Percentiles rank a stretch among this genome's conserved stretches.
These are phyloP conservation scores for Diaporthe capsici DNA, from an alignment of 2,329 filamentous ascomycete genomes.

Conservation along the genomic window DNA sequence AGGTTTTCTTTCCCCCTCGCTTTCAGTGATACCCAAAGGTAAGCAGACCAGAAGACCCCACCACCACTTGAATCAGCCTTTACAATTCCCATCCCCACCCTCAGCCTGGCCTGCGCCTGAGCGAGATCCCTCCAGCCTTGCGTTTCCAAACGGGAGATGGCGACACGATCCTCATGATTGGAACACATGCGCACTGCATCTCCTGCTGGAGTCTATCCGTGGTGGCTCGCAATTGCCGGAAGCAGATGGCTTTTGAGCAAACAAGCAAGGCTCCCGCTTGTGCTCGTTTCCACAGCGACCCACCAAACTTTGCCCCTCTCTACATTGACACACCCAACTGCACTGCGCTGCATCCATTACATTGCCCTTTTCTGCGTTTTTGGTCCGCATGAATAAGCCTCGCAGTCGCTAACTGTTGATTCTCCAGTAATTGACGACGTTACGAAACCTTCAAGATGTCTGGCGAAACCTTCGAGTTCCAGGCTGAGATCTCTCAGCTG, in stretches of 20 bases:
- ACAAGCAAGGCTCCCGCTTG: conserved; percentile 34
- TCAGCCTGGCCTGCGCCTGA: conserved; percentile 1
- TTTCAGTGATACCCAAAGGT: conserved; percentile 43
- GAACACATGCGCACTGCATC: background rate
- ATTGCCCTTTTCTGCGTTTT: background rate
- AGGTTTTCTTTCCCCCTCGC: conserved; percentile 38
- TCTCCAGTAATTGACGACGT: conserved; percentile 38
- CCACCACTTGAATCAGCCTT: conserved; percentile 24
- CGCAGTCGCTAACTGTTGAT: background rate
- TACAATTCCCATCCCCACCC: conserved; percentile 20
- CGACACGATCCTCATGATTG: background rate
- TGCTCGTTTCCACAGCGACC: conserved; percentile 21
- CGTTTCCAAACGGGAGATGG: background rate
- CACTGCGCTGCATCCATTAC: background rate
- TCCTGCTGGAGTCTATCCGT: background rate
- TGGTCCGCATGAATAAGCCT: background rate
- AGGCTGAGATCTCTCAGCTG: conserved; percentile 99
- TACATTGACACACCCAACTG: background rate
- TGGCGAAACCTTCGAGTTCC: conserved; percentile 98
- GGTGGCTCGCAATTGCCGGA: too few species aligned
- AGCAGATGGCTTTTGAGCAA: background rate
- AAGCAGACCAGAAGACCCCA: conserved; percentile 29
- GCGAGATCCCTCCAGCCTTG: background rate
- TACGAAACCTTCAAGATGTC: conserved; percentile 74
- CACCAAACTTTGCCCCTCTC: conserved; percentile 16